These are phyloP conservation scores for Tetrahymena thermophila DNA, from an alignment of 73 alveolate genomes.

Conservation along the genomic window DNA sequence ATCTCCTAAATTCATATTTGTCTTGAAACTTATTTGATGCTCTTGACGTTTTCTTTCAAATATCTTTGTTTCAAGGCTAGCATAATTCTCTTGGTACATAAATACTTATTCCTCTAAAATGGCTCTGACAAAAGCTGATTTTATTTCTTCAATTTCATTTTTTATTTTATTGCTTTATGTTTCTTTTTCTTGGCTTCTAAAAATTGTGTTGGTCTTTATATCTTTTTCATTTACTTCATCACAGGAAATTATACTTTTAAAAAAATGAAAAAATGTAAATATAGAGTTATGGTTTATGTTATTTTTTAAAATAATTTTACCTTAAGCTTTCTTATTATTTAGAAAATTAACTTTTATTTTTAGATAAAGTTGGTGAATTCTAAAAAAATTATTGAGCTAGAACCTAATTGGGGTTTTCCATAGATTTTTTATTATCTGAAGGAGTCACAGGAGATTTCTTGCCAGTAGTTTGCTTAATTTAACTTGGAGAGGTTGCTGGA, in stretches of 20 bases:
- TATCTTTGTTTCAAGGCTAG: background rate
- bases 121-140: background rate
- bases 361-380: background rate
- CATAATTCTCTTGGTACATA: background rate
- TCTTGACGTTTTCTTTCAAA: background rate
- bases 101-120: background rate
- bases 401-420: background rate
- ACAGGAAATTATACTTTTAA: background rate
- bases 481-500: background rate
- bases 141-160: background rate
- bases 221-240: background rate
- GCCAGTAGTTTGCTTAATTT: background rate
- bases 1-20: background rate
- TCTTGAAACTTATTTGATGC: background rate
- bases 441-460: background rate
- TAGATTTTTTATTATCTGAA: background rate
- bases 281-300: too few species aligned
- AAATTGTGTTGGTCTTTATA: background rate
- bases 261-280: too few species aligned
- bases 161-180: background rate
- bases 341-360: background rate
- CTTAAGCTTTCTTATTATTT: background rate
- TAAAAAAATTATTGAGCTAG: background rate
- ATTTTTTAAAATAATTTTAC: background rate
- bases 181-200: background rate